Evolutionary conservation across 2,329 filamentous ascomycete species (phyloP), one percentile per base, ranked within the genome.

Genomic region (Paramyrothecium roridum): DNA sequence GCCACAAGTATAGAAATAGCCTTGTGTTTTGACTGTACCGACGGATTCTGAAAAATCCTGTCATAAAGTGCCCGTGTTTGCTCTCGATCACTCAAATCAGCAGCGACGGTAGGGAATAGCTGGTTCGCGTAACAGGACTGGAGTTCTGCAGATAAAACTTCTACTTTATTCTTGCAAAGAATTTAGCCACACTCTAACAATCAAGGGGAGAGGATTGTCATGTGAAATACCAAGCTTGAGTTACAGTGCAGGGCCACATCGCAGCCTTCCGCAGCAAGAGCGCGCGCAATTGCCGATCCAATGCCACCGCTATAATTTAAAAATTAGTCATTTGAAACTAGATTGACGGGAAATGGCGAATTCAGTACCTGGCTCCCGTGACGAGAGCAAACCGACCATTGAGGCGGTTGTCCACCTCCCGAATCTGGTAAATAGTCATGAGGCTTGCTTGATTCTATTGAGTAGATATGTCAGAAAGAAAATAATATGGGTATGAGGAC

Each of bases 1-100:
- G 69, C 69, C 8, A 71, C 63, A 3, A 71, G 56, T 2, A 71
- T 60, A 0, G 69, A 71, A 2, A 72, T 57, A 22, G 67, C 62
- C n/a, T 48, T 52, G 51, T 72, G 68, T 53, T 59, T 63, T 49
- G 48, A 53, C 12, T 53, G 40, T 23, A 64, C 26, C 8, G 54
- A 57, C 8, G 53, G 48, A 23, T 59, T 40, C 20, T 55, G 52
- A 20, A 68, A 55, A 20, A 67, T 52, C 22, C 48, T 47, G 4
- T 60, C 50, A 4, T 68, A 65, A 2, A 70, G 60, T 13, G 13
- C 33, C 17, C 67, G 59, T 10, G 66, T 65, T 3, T 58, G 37
- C 3, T 52, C 48, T 16, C 48, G 48, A 11, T 20, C 22, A 22
- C 48, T 50, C 8, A 50, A 22, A 19, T 50, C 48, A 13, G 48